phyloP scores from a whole-genome alignment of 202 grass and related monocot species.

The Zizania palustris region DNA sequence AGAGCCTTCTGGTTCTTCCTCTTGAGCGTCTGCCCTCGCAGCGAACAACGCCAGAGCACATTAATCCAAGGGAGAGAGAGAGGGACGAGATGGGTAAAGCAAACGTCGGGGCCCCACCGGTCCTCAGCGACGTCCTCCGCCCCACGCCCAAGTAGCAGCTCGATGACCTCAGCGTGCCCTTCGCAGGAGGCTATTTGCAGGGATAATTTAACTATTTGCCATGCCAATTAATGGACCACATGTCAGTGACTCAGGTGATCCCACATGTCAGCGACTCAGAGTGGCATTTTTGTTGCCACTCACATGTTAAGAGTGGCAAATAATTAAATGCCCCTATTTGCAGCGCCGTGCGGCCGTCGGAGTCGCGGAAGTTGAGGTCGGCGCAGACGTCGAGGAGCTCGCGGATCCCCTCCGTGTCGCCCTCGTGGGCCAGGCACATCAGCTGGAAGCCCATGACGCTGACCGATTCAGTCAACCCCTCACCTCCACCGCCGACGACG shows the following conservation, averaged over 20 bases:
- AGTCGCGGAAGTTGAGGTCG: slow-evolving; percentile 81
- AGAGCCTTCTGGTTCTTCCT: slow-evolving; percentile 82
- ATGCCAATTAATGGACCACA: no score
- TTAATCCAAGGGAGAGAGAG: background rate
- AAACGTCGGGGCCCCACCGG: slow-evolving; percentile 59
- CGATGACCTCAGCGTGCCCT: slow-evolving; percentile 58
- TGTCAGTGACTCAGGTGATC: no score
- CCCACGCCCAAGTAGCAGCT: slow-evolving; percentile 63
- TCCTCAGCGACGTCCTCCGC: slow-evolving; percentile 65
- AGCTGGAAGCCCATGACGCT: slow-evolving; percentile 63
- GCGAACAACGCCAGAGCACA: background rate
- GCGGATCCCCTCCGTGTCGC: slow-evolving; percentile 67
- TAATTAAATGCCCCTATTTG: no score
- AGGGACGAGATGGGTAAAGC: background rate
- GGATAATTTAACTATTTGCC: no score
- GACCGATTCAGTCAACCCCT: slow-evolving; percentile 13
- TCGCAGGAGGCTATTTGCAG: slow-evolving; percentile 78
- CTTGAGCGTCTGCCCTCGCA: slow-evolving; percentile 61
- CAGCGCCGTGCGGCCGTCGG: slow-evolving; percentile 77
- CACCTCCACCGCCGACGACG: slow-evolving; percentile 2
- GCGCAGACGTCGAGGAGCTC: slow-evolving; percentile 66
- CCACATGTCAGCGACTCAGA: no score
- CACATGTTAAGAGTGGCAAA: no score
- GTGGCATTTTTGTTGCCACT: no score
- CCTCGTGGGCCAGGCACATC: slow-evolving; percentile 84